Evolutionary conservation across 352 stramenopile species (phyloP), one percentile per base, ranked within the genome.

Genomic region (Phytophthora vignae): DNA sequence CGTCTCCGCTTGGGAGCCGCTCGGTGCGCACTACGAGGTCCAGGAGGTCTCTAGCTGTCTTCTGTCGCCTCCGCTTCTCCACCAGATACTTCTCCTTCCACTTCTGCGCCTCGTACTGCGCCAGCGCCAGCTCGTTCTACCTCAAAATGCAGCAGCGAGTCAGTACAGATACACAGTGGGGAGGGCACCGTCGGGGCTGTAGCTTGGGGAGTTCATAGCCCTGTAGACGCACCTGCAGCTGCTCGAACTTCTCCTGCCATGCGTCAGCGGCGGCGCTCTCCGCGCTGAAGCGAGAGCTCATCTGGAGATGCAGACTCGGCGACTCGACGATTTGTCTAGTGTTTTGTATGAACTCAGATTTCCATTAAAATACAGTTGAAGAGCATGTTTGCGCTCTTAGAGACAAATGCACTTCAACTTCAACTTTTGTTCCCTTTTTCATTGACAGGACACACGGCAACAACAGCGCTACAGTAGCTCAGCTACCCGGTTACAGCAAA

Each of bases 1-100:
- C 73, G n/a, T 67, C 46, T 19, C 52, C 70, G 15, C 64, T 70
- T n/a, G 71, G 64, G 5, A 64, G 66, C 11, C 59, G 66, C 29
- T 87, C 83, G 5, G 78, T 69, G 6, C 81, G 66, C 27, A 81
- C 75, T 44, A 93, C 84, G n/a, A 84, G 77, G 58, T 94, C 82
- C 62, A 94, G 58, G 49, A 96, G 73, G 33, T 82, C 85, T 36
- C 81, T 87, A 29, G 84, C 81, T 38, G 91, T 82, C 61, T 83
- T 82, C 56, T 90, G 87, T 4, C 88, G 85, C 4, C 85, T 81
- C 62, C 84, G 74, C 55, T 87, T 90, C 81, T 94, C 88, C 7
- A 82, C 72, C n/a, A 81, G 4, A 56, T 87, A 96, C 81, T 96
- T 94, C 48, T 92, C 84, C 61, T 90, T 93, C 88, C 88, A 96